Conservation (phyloP, 352 stramenopile species). For the Globisporangium alternatum region DNA sequence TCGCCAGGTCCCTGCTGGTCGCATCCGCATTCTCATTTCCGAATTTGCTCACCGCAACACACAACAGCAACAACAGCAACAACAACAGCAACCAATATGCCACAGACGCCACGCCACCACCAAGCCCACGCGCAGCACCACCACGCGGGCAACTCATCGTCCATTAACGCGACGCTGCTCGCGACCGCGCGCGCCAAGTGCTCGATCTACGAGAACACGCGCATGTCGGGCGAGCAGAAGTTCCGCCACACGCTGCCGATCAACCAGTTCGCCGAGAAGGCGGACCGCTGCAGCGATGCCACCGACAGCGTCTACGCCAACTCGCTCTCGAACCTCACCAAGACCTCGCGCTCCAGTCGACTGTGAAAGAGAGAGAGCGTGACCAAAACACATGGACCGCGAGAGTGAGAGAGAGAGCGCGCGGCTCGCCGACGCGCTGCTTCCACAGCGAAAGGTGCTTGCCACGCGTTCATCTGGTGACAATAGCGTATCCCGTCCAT, state of each 20-base stretch:
- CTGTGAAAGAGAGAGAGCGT: conserved; percentile 24
- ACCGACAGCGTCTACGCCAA: conserved; percentile 43
- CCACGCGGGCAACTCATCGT: conserved; percentile 13
- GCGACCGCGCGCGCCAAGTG: conserved; percentile 17
- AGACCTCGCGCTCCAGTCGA: conserved; percentile 31
- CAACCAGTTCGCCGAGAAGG: conserved; percentile 30
- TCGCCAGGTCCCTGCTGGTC: background rate
- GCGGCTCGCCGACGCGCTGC: too few relatives aligned
- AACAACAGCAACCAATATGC: background rate
- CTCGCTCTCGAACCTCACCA: conserved; percentile 42
- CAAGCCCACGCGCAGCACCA: conserved; percentile 9
- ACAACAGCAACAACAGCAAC: background rate
- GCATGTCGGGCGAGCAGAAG: conserved; percentile 53
- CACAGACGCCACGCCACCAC: conserved; percentile 10
- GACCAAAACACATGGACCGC: too few relatives aligned
- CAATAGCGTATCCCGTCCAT: too few relatives aligned
- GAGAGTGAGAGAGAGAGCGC: too few relatives aligned
- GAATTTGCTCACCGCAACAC: conserved; percentile 1
- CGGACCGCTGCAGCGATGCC: conserved; percentile 42
- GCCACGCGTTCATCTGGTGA: too few relatives aligned
- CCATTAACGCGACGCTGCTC: conserved; percentile 17
- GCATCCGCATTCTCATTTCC: conserved; percentile 8
- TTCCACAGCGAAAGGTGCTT: too few relatives aligned
- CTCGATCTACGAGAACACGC: conserved; percentile 56
- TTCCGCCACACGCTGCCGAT: conserved; percentile 40